These are phyloP conservation scores for Bodo saltans DNA, from an alignment of 78 protist genomes.

Conservation along the genomic window DNA sequence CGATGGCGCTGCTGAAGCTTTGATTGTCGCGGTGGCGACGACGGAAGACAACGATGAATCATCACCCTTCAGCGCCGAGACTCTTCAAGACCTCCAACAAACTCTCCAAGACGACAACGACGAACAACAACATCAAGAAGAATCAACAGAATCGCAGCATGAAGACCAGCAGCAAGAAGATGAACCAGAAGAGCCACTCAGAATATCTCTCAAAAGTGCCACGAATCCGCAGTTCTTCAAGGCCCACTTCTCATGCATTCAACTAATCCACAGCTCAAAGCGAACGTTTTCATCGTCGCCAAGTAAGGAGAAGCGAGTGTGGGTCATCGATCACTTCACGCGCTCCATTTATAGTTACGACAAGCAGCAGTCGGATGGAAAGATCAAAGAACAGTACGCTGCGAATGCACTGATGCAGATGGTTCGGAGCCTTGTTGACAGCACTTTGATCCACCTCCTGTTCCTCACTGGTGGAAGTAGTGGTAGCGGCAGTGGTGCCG, in stretches of 20 bases:
- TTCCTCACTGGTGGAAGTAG: slow-evolving; percentile 26
- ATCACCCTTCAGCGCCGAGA: not conserved
- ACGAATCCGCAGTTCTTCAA: slow-evolving; percentile 14
- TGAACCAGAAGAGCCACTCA: slow-evolving; percentile 7
- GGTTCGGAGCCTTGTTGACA: slow-evolving; percentile 26
- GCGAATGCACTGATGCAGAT: slow-evolving; percentile 25
- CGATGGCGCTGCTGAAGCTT: not conserved
- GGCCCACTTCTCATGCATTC: slow-evolving; percentile 12
- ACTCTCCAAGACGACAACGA: not conserved
- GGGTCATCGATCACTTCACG: slow-evolving; percentile 31
- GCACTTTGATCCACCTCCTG: not conserved
- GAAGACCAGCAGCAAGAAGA: not conserved
- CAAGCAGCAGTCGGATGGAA: slow-evolving; percentile 9
- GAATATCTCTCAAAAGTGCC: not conserved
- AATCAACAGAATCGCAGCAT: not conserved
- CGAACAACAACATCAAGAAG: slow-evolving; percentile 1
- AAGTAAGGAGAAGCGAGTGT: not conserved
- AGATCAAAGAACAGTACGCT: slow-evolving; percentile 24
- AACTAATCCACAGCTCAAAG: slow-evolving; percentile 1
- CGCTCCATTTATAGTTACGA: slow-evolving; percentile 5
- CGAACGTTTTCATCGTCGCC: not conserved
- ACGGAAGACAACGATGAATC: not conserved
- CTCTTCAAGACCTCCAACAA: not conserved
- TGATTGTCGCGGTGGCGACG: not conserved
- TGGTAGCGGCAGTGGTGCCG: not conserved